A percentile compares a stretch with the other conserved stretches of the same genome.
phyloP scores from a whole-genome alignment of 106 monocot genomes.

The Acorus gramineus region DNA sequence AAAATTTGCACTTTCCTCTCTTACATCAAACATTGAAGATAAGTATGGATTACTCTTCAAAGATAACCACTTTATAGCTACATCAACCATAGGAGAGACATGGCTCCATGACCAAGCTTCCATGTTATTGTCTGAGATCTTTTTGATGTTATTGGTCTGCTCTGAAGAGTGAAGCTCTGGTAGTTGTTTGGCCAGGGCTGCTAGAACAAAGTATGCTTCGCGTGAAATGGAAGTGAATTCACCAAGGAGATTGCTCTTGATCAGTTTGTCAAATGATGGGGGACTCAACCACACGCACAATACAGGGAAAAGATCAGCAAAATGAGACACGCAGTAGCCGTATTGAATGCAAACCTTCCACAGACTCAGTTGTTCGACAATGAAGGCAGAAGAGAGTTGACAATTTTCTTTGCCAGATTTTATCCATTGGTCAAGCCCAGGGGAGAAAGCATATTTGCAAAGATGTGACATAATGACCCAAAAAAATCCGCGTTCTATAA shows the following conservation, averaged over 20 bases:
- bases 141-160: conserved; percentile 20
- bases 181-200: conserved; percentile 52
- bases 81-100: conserved; percentile 72
- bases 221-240: conserved; percentile 63
- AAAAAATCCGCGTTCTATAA: conserved; percentile 65
- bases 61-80: conserved; percentile 66
- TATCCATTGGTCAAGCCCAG: conserved; percentile 48
- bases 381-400: conserved; percentile 46
- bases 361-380: conserved; percentile 74
- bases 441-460: conserved; percentile 41
- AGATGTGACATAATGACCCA: conserved; percentile 68
- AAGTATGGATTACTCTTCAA: conserved; percentile 37
- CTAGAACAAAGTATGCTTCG: conserved; percentile 68
- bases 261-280: conserved; percentile 56
- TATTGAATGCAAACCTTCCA: conserved; percentile 87
- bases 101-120: conserved; percentile 85
- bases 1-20: conserved; percentile 7
- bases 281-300: conserved; percentile 64
- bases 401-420: conserved; percentile 55
- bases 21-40: conserved; percentile 14
- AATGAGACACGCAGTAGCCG: conserved; percentile 69
- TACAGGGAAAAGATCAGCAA: conserved; percentile 69
- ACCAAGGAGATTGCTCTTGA: conserved; percentile 36
- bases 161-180: conserved; percentile 67
- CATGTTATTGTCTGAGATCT: conserved; percentile 10